Evolutionary conservation across 2,329 filamentous ascomycete species (phyloP).

Genomic region (Microascus cirrosus): DNA sequence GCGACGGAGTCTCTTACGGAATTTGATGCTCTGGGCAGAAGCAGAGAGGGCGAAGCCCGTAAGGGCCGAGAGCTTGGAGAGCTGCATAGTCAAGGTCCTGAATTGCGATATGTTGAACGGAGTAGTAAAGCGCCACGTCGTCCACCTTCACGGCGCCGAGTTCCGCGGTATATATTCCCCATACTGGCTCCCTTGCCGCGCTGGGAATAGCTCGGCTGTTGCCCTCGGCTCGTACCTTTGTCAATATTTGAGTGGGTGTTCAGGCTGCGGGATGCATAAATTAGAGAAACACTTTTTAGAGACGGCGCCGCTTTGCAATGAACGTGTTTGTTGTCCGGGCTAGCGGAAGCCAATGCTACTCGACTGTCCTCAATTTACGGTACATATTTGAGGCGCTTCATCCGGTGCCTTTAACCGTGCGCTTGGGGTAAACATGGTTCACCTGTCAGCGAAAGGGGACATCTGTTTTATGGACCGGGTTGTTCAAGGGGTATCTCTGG

Average conservation of each 20-base stretch:
- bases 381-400: background rate
- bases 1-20: background rate
- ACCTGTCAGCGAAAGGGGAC: too few species aligned
- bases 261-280: background rate
- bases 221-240: background rate
- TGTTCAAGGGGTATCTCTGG: background rate
- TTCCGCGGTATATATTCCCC: background rate
- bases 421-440: too few species aligned
- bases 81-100: background rate
- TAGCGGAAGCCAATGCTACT: too few species aligned
- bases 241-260: background rate
- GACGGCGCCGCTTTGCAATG: background rate
- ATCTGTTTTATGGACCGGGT: too few species aligned
- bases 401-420: background rate
- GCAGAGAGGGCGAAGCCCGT: slow-evolving; percentile 1
- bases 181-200: background rate
- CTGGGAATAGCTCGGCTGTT: background rate
- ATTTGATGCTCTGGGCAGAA: slow-evolving; percentile 1
- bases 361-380: background rate
- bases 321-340: background rate
- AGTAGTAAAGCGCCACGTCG: background rate
- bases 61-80: slow-evolving; percentile 1
- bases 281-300: background rate
- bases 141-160: background rate
- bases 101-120: background rate